Evolutionary conservation across 441 rosid species (phyloP).

Genomic region (Dalechampia spathulata): DNA sequence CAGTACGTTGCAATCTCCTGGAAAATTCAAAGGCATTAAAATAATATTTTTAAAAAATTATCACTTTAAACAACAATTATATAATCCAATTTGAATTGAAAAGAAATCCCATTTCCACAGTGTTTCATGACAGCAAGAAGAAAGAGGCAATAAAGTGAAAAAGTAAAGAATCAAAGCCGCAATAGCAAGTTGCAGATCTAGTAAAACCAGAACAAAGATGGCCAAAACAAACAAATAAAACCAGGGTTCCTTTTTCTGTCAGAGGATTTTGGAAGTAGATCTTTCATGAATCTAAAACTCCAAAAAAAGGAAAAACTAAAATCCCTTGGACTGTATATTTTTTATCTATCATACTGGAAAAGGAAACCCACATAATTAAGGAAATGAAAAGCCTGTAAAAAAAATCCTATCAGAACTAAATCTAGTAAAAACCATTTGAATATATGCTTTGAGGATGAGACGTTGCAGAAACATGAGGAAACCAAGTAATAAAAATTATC

Average conservation of each 20-base stretch:
- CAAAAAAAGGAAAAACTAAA: background rate
- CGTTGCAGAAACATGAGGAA: background rate
- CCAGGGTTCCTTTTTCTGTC: slow-evolving; percentile 1
- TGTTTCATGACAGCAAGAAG: background rate
- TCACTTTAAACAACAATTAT: background rate
- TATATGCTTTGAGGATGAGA: no score
- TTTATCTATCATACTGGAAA: background rate
- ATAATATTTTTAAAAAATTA: background rate
- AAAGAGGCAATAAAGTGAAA: slow-evolving; percentile 1
- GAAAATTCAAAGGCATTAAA: background rate
- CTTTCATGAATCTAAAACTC: background rate
- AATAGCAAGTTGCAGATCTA: slow-evolving; percentile 25
- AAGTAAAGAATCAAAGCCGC: slow-evolving; percentile 18
- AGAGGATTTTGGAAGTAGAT: background rate
- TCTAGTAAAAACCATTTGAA: slow-evolving; percentile 8
- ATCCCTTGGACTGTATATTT: background rate
- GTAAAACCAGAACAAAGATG: background rate
- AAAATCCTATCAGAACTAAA: slow-evolving; percentile 5
- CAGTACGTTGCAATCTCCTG: slow-evolving; percentile 12
- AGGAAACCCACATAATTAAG: background rate
- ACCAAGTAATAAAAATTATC: background rate
- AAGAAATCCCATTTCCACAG: background rate
- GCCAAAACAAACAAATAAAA: background rate
- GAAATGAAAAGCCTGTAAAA: background rate
- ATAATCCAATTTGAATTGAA: background rate